phyloP scores from a whole-genome alignment of 1,284 basidiomycete species.

The Chalciporus sp. region DNA sequence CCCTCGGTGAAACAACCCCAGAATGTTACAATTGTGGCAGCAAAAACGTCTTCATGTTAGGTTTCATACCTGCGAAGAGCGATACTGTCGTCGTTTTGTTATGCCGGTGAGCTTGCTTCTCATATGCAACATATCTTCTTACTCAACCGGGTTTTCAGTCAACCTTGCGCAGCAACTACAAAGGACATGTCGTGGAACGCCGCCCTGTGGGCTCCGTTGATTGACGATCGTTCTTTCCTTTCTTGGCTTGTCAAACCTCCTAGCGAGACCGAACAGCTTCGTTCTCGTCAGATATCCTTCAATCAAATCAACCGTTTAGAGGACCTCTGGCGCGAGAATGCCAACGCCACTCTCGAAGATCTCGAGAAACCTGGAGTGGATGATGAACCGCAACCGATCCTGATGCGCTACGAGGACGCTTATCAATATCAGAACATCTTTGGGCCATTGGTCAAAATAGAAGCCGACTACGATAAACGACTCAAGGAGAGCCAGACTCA shows the following conservation, averaged over 20 bases:
- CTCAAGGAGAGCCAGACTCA: slow-evolving; percentile 99
- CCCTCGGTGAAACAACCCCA: slow-evolving; percentile 95
- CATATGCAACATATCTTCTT: slow-evolving; percentile 1
- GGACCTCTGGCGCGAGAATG: slow-evolving; percentile 97
- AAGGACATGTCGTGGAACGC: slow-evolving; percentile 99
- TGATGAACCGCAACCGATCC: slow-evolving; percentile 92
- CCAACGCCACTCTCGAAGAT: slow-evolving; percentile 92
- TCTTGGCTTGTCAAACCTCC: slow-evolving; percentile 99
- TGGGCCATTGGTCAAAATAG: slow-evolving; percentile 98
- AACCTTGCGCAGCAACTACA: slow-evolving; percentile 96
- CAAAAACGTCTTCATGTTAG: slow-evolving; percentile 99
- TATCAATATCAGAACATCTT: slow-evolving; percentile 99
- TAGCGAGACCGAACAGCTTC: slow-evolving; percentile 91
- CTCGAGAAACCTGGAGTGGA: slow-evolving; percentile 96
- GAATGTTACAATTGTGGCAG: slow-evolving; percentile 99
- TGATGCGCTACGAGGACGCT: slow-evolving; percentile 94
- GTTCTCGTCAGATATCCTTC: slow-evolving; percentile 95
- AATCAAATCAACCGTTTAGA: slow-evolving; percentile 97
- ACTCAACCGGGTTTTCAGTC: slow-evolving; percentile 48
- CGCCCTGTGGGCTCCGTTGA: slow-evolving; percentile 96
- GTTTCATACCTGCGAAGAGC: slow-evolving; percentile 98
- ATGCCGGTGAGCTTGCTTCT: slow-evolving; percentile 70
- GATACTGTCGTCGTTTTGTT: slow-evolving; percentile 99
- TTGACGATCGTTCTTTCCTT: slow-evolving; percentile 97
- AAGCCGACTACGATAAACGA: slow-evolving; percentile 98